Evolutionary conservation across 345 rosid species (phyloP), one percentile per base, ranked within the genome.

Genomic region (Rubroshorea leprosula): DNA sequence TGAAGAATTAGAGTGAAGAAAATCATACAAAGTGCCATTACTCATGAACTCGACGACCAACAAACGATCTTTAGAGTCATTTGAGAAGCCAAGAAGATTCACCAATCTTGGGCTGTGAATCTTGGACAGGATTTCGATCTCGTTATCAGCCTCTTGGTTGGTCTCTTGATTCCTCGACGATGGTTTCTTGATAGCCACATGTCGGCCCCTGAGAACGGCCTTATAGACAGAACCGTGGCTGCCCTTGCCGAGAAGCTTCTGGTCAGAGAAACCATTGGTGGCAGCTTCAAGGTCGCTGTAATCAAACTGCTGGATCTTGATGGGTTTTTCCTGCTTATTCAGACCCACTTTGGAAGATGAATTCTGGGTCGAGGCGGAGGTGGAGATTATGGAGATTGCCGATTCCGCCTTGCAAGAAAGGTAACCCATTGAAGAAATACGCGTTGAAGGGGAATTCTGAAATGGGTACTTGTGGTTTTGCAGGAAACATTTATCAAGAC

Each of bases 171-270:
- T 79, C 71, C 67, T 89, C 0, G 96, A 53, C 35, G 44, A 83
- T 0, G 95, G 87, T 61, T 79, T 78, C 80, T 93, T 93, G 66
- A 93, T 69, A 35, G 99, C 99, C 22, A 93, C 90, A 50, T 77
- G 86, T 38, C 94, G 99, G 15, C 96, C 92, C 24, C 82, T 86
- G 63, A 87, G 70, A 27, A 79, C 84, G 10, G 90, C 99, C 72
- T 87, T 93, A 83, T 93, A 93, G 61, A 93, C 99, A 63, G 74
- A 72, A 2, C 97, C 99, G 64, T 93, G 99, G 75, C 99, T 93
- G 57, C 99, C 99, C 61, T 85, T 87, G 0, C 99, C 99, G 6
- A 93, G 80, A 4, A 93, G 80, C 60, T 76, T 87, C 47, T 72
- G 74, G 51, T 81, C 79, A 68, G 94, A 76, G 86, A 93, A 93